Conservation (phyloP, 169 alveolate genomes). For the Eimeria maxima region DNA sequence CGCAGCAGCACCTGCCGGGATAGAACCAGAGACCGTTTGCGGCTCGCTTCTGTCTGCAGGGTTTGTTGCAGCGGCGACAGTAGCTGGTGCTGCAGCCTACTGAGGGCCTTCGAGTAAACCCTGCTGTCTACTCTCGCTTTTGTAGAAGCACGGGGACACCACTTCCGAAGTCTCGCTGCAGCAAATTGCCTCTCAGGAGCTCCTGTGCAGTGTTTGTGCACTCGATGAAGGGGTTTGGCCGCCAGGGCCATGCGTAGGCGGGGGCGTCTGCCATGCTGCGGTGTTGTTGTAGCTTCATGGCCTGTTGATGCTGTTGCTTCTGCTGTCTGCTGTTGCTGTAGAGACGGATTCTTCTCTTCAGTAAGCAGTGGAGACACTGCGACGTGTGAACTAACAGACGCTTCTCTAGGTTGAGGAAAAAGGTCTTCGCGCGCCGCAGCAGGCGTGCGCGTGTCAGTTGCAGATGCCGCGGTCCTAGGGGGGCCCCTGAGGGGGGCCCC, state of each 20-base stretch:
- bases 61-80: neutral
- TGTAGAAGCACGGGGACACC: neutral
- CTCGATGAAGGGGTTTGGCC: neutral
- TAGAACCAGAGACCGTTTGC: too few species aligned
- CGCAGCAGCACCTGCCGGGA: too few species aligned
- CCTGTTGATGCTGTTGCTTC: neutral
- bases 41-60: neutral
- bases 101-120: neutral
- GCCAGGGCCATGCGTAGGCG: neutral
- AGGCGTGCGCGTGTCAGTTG: neutral
- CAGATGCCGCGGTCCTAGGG: neutral
- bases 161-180: neutral
- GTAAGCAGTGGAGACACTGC: too few species aligned
- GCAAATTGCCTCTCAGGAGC: neutral
- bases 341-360: too few species aligned
- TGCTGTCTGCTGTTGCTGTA: neutral
- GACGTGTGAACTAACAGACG: too few species aligned
- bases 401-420: too few species aligned
- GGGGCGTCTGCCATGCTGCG: neutral
- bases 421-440: too few species aligned
- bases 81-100: neutral
- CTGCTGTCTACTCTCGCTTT: neutral
- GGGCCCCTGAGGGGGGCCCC: constrained; percentile 9
- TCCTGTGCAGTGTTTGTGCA: neutral
- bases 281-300: neutral